Percentiles rank a stretch among this genome's conserved stretches.
Conservation (phyloP, 345 rosid species). For the Punica granatum region DNA sequence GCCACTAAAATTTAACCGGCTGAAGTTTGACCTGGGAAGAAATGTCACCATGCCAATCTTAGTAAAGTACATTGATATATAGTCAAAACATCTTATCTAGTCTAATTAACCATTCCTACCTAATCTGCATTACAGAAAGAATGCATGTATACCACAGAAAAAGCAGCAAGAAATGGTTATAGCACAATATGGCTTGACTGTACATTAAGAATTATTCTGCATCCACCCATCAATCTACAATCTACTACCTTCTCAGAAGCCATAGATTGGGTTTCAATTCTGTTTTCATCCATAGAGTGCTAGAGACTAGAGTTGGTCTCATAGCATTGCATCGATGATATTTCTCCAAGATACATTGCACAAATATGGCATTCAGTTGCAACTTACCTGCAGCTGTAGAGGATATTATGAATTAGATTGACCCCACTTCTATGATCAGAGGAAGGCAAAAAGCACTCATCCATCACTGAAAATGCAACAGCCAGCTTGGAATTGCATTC, state of each 20-base stretch:
- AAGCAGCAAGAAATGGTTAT: neutral
- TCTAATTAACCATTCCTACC: too few relatives aligned
- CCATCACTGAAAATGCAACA: conserved; percentile 82
- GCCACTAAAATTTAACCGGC: conserved; percentile 62
- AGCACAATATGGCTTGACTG: neutral
- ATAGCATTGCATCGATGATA: too few relatives aligned
- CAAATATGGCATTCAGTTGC: neutral
- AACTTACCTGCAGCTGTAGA: conserved; percentile 79
- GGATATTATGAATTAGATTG: conserved; percentile 76
- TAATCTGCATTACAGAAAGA: neutral
- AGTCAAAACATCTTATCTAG: neutral
- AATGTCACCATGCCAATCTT: conserved; percentile 1
- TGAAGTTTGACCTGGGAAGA: conserved; percentile 70
- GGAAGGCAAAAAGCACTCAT: conserved; percentile 89
- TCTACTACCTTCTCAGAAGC: neutral
- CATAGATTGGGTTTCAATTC: neutral
- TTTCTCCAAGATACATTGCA: too few relatives aligned
- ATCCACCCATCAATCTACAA: neutral
- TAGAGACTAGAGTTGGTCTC: neutral
- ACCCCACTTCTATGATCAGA: conserved; percentile 83
- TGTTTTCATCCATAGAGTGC: neutral
- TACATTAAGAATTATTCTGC: too few relatives aligned
- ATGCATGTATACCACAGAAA: neutral
- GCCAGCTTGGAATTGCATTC: conserved; percentile 81
- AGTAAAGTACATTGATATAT: neutral